Base-by-base conservation (phyloP, 2,329 filamentous ascomycete species). In the Daldinia eschscholtzii region DNA sequence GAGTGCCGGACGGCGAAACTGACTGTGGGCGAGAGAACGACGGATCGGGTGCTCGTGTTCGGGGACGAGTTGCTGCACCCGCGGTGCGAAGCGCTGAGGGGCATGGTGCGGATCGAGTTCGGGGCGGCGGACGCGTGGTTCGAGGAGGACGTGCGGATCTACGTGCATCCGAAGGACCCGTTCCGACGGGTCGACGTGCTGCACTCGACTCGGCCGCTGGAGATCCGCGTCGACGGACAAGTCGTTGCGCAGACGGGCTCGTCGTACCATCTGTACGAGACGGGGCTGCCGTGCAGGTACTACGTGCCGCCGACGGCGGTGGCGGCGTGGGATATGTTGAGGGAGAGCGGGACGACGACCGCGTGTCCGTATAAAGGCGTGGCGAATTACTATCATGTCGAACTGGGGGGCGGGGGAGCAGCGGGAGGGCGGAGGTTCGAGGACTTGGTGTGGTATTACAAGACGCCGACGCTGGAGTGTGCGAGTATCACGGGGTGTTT, bases 361-460 rank as follows among this genome's bases (percentile, higher is more conserved):
- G 79, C 81, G 59, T 92, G 90, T 76, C 90, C 90, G 1, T 92
- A 92, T 72, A 92, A 92, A 75, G 90, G 90, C 0, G 83, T 86
- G 61, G 89, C 89, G 0, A 82, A 86, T 62, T 92, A 91, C 67
- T 91, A 90, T 70, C 72, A 87, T 61, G 79, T 91, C 0, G 81
- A 83, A 0, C 70, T 89, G 0, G 77, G 84, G 80, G 0, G 77
- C 82, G 23, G 74, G 4, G 46, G 20, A 7, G 46, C n/a, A n/a
- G n/a, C n/a, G n/a, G 23, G 74, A 4, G 28, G 7, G 23, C 5
- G 39, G 57, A 67, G 35, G 46, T 35, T 68, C 35, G 80, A 83
- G 69, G 84, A 91, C 72, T 61, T 88, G 2, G 82, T 89, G 0
- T 92, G 90, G 90, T 91, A 85, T 65, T 92, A 92, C 63, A 79